Base-by-base conservation (phyloP, 1,284 basidiomycete genomes). In the Pseudozyma flocculosa region DNA sequence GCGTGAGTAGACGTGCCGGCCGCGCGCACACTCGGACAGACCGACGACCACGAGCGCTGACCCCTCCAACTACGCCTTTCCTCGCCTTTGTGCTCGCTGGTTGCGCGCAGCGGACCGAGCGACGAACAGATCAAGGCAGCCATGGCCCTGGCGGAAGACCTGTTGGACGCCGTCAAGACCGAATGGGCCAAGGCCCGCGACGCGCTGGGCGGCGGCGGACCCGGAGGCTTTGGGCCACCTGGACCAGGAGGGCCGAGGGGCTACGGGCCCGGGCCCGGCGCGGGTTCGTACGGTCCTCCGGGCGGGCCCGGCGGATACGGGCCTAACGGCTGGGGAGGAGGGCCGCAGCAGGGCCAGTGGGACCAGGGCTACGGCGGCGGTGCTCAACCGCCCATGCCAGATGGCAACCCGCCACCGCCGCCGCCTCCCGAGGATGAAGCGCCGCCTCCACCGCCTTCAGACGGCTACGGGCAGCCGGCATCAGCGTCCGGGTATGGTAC, bases 121-220 rank as follows among this genome's bases (percentile, higher is more conserved):
- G 69, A 72, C 23, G 58, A 53, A 11, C 55, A 63, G 54, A 56
- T 78, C 32, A 46, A 61, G 29, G 68, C 61, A 18, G 75, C 71
- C 7, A 72, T 68, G 47, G 50, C 40, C 46, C 51, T 78, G 34
- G 71, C 73, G 1, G 49, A 67, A 18, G 75, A 78, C 40, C 44
- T 78, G 26, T 32, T 78, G 37, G 75, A 76, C 23, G 72, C 72
- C 4, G 74, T 78, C 3, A 59, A 49, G 1, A 45, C 45, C 9
- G 73, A 76, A 52, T 75, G 72, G 65, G 59, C 59, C 19, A 76
- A 78, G 54, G 68, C 73, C 3, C 53, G 54, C 14, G 61, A 64
- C 36, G 62, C 67, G 4, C 40, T 56, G 40, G 50, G 54, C 26
- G 53, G 46, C 18, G 52, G 52, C 10, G 40, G 49, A 11, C 24